These are phyloP conservation scores for Thraustochytrium striatum DNA, from an alignment of 352 stramenopile species.

Conservation along the genomic window DNA sequence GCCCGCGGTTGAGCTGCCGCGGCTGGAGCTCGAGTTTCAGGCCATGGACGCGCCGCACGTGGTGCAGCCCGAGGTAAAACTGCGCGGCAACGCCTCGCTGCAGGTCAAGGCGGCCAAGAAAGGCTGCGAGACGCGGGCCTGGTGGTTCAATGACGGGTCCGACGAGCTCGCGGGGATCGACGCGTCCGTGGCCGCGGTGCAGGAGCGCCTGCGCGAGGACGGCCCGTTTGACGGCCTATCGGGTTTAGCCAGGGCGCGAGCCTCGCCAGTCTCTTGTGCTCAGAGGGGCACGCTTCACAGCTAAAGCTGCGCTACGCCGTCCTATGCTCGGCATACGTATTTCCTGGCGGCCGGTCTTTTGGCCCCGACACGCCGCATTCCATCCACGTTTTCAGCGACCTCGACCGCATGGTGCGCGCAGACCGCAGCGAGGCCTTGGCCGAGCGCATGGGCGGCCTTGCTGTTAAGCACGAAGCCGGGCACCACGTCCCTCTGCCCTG, in stretches of 20 bases:
- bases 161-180: background rate
- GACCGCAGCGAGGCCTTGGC: background rate
- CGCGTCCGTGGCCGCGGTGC: background rate
- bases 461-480: conserved; percentile 9
- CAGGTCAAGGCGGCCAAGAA: background rate
- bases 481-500: conserved; percentile 18
- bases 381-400: conserved; percentile 14
- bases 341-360: background rate
- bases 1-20: background rate
- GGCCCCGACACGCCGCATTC: background rate
- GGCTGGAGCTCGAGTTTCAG: conserved; percentile 12
- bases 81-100: conserved; percentile 14
- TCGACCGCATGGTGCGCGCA: conserved; percentile 31
- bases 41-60: conserved; percentile 9
- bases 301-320: background rate
- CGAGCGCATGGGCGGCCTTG: background rate
- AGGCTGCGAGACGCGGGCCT: background rate
- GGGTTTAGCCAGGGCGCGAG: conserved; percentile 48
- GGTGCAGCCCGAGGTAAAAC: conserved; percentile 33
- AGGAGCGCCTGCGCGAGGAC: background rate
- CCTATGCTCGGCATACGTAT: conserved; percentile 26
- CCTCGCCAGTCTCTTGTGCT: conserved; percentile 30
- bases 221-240: conserved; percentile 46
- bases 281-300: background rate
- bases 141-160: conserved; percentile 14